Conservation (phyloP, 163 green algal genomes). For the Scenedesmus sp. region DNA sequence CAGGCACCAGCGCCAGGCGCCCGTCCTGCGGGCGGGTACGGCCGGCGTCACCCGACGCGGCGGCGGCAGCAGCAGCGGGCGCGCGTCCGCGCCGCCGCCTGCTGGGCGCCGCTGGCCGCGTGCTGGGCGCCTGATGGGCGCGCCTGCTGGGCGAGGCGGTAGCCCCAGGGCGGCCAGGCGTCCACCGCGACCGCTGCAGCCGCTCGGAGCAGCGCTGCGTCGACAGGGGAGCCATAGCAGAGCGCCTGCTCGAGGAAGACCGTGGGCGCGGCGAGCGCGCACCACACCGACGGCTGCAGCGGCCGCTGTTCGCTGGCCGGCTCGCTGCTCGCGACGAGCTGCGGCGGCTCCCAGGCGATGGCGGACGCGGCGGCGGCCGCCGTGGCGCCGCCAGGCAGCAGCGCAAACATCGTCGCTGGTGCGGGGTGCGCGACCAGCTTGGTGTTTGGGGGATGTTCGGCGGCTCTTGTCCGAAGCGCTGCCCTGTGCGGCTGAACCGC, state of each 20-base stretch:
- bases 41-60: too few species aligned
- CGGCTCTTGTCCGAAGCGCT: too few species aligned
- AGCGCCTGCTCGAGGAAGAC: slow-evolving; percentile 44
- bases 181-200: background rate
- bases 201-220: background rate
- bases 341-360: background rate
- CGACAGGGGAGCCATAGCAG: background rate
- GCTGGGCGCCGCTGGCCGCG: too few species aligned
- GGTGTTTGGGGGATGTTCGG: too few species aligned
- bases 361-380: background rate
- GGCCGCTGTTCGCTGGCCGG: background rate
- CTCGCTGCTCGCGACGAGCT: background rate
- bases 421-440: too few species aligned
- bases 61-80: too few species aligned
- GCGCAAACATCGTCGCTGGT: slow-evolving; percentile 6
- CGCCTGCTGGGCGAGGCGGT: background rate
- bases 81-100: too few species aligned
- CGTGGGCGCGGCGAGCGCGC: slow-evolving; percentile 6
- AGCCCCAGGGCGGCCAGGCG: background rate
- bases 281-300: background rate
- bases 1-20: background rate
- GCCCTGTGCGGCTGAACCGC: too few species aligned
- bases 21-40: slow-evolving; percentile 1
- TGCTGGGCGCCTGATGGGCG: too few species aligned
- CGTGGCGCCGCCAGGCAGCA: background rate